A percentile compares a stretch with the other conserved stretches of the same genome.
Conservation (phyloP, 495 filamentous ascomycete species). For the Pseudoneurospora amorphoporcata region DNA sequence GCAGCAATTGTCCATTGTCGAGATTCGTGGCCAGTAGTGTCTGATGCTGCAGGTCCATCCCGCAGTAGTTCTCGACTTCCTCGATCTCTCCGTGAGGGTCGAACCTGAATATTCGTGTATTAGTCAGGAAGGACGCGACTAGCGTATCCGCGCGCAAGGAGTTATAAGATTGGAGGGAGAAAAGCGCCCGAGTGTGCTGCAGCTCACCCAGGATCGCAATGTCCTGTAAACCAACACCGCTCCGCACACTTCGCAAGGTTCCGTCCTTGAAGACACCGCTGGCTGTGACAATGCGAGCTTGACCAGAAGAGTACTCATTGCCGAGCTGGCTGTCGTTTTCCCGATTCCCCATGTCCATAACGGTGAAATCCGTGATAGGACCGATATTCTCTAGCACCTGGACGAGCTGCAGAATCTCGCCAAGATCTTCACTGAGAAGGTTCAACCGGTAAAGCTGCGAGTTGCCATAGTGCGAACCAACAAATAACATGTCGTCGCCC, state of each 20-base stretch:
- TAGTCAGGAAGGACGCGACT: slow-evolving; percentile 68
- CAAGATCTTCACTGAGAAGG: slow-evolving; percentile 12
- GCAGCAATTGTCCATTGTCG: slow-evolving; percentile 52
- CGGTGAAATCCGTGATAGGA: slow-evolving; percentile 82
- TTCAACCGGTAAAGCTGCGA: slow-evolving; percentile 68
- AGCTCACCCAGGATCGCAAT: slow-evolving; percentile 73
- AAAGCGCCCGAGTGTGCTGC: slow-evolving; percentile 59
- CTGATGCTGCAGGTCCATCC: slow-evolving; percentile 55
- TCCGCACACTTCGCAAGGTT: slow-evolving; percentile 76
- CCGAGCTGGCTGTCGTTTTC: slow-evolving; percentile 59
- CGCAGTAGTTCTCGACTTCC: slow-evolving; percentile 64
- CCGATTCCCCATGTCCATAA: slow-evolving; percentile 89
- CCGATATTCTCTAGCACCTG: slow-evolving; percentile 80
- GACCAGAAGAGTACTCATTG: slow-evolving; percentile 86
- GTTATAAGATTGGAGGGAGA: slow-evolving; percentile 40
- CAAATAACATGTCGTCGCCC: slow-evolving; percentile 61
- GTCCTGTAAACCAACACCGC: slow-evolving; percentile 89
- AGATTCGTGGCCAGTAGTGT: slow-evolving; percentile 66
- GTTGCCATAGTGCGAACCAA: slow-evolving; percentile 88
- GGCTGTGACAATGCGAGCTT: slow-evolving; percentile 86
- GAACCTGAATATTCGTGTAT: slow-evolving; percentile 78
- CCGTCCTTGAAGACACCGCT: slow-evolving; percentile 84
- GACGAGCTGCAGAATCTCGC: slow-evolving; percentile 49
- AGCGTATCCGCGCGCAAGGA: slow-evolving; percentile 52
- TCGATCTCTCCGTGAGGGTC: slow-evolving; percentile 67